A percentile compares a stretch with the other conserved stretches of the same genome.
phyloP scores from a whole-genome alignment of 129 eudicot genomes.

The Kitagawia praeruptora region DNA sequence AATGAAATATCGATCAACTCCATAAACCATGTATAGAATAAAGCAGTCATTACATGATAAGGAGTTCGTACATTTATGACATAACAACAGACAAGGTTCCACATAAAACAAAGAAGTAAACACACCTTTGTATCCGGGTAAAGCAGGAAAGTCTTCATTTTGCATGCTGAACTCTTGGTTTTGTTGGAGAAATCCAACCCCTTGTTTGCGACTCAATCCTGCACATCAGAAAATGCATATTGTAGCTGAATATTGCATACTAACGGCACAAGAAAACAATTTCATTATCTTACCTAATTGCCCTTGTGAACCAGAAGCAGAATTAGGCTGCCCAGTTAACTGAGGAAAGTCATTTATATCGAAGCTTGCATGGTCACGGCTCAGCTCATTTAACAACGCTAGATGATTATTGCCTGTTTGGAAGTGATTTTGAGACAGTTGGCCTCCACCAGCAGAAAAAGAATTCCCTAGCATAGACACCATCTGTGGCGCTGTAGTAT shows the following conservation, averaged over 20 bases:
- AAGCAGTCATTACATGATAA: not conserved
- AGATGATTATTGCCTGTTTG: constrained; percentile 69
- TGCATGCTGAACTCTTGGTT: constrained; percentile 89
- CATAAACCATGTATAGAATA: not conserved
- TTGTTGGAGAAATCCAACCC: constrained; percentile 68
- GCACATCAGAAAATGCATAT: constrained; percentile 14
- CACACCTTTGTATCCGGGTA: constrained; percentile 79
- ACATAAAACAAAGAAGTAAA: not conserved
- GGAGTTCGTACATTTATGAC: not conserved
- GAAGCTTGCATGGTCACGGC: constrained; percentile 61
- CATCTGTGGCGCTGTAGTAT: constrained; percentile 74
- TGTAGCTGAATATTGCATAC: constrained; percentile 1
- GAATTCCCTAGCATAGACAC: constrained; percentile 63
- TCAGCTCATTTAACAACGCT: constrained; percentile 57
- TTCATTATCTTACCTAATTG: constrained; percentile 46
- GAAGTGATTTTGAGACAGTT: constrained; percentile 63
- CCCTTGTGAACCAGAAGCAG: constrained; percentile 76
- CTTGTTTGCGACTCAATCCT: constrained; percentile 65
- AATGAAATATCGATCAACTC: not conserved
- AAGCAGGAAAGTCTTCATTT: constrained; percentile 87
- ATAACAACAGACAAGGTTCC: not conserved
- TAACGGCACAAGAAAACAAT: constrained; percentile 5
- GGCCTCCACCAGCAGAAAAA: constrained; percentile 64
- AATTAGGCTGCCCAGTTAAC: constrained; percentile 59
- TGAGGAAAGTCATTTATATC: constrained; percentile 79